Percentiles rank a stretch among this genome's conserved stretches.
Conservation (phyloP, 805 yeast genomes). For the Hanseniaspora guilliermondii region DNA sequence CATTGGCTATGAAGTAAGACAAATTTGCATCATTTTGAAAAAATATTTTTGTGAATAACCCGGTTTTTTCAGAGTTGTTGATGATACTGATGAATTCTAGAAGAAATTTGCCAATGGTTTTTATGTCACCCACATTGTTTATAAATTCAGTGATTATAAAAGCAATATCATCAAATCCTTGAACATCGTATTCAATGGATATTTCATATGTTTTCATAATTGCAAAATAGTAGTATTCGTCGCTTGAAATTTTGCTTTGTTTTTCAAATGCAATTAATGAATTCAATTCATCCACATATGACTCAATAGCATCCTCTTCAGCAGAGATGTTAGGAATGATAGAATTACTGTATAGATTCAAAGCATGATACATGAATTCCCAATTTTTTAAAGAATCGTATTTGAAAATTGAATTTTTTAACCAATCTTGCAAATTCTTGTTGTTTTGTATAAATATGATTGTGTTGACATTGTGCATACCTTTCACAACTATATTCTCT, state of each 20-base stretch:
- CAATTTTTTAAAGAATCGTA: not conserved
- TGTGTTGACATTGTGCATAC: constrained; percentile 12
- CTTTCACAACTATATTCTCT: constrained; percentile 7
- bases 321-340: constrained; percentile 10
- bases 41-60: not conserved
- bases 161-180: not conserved
- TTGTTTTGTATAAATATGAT: constrained; percentile 11
- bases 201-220: constrained; percentile 6
- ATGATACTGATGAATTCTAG: not conserved
- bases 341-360: constrained; percentile 7
- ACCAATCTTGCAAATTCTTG: constrained; percentile 5
- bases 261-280: not conserved
- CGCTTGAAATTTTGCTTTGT: not conserved
- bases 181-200: constrained; percentile 1
- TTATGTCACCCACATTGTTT: not conserved
- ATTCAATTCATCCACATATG: not conserved
- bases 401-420: not conserved
- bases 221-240: not conserved
- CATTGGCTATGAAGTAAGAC: not conserved
- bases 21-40: not conserved
- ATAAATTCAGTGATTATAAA: not conserved
- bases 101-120: not conserved
- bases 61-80: not conserved
- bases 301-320: constrained; percentile 1
- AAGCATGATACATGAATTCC: not conserved